Percentiles rank a stretch among this genome's conserved stretches.
These are phyloP conservation scores for Phytophthora macrochlamydospora DNA, from an alignment of 352 stramenopile genomes.

Conservation along the genomic window DNA sequence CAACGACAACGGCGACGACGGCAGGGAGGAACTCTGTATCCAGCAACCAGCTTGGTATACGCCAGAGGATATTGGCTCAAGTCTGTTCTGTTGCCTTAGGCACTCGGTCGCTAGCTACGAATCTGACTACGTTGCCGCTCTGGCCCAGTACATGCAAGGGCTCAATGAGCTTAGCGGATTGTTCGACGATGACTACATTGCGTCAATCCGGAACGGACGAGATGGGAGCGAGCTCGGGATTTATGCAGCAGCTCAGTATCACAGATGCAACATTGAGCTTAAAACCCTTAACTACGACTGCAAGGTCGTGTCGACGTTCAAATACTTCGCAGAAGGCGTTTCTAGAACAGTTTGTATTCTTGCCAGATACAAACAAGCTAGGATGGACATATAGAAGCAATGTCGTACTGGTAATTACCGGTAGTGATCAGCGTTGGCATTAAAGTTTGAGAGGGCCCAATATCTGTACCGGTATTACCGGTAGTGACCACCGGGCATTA, in stretches of 20 bases:
- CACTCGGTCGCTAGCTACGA: neutral
- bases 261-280: constrained; percentile 3
- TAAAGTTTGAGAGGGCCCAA: too few species aligned
- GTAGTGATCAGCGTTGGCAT: too few species aligned
- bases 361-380: too few species aligned
- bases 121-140: neutral
- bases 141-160: neutral
- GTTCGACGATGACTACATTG: constrained; percentile 3
- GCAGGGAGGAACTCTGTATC: neutral
- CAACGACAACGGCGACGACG: neutral
- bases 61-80: neutral
- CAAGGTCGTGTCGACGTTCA: neutral
- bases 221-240: neutral
- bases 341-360: neutral
- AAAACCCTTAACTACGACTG: neutral
- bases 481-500: too few species aligned
- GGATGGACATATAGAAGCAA: too few species aligned
- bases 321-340: neutral
- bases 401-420: too few species aligned
- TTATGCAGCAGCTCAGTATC: neutral
- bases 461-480: too few species aligned
- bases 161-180: neutral
- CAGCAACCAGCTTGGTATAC: neutral
- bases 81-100: constrained; percentile 3
- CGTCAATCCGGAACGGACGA: neutral